A percentile compares a stretch with the other conserved stretches of the same genome.
Conservation (phyloP, 805 yeast genomes). For the Wickerhamomyces strasburgensis region DNA sequence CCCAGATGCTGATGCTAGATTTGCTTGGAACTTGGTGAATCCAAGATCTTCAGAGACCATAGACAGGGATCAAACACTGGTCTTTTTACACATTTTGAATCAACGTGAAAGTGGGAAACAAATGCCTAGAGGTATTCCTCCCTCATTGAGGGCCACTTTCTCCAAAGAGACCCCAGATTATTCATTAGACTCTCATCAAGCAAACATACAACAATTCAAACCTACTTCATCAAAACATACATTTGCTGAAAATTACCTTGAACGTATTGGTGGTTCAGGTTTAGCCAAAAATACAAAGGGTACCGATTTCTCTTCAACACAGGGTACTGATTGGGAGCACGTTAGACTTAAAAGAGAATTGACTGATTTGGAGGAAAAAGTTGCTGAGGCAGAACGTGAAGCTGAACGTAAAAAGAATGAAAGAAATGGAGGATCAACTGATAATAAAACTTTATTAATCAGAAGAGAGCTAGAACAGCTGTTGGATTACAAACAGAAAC, state of each 20-base stretch:
- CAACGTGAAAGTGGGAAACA: conserved; percentile 82
- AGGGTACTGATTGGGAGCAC: conserved; percentile 90
- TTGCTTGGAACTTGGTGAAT: conserved; percentile 93
- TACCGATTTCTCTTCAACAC: conserved; percentile 63
- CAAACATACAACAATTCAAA: conserved; percentile 24
- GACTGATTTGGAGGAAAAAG: conserved; percentile 64
- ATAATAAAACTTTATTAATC: conserved; percentile 29
- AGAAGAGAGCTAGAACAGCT: conserved; percentile 76
- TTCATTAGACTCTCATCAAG: conserved; percentile 53
- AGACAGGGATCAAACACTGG: conserved; percentile 89
- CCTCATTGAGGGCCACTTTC: conserved; percentile 84
- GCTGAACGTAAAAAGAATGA: conserved; percentile 34
- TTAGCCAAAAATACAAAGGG: conserved; percentile 38
- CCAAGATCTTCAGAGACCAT: conserved; percentile 84
- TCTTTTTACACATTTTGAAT: conserved; percentile 83
- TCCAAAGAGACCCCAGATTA: conserved; percentile 79
- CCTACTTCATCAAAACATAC: conserved; percentile 27
- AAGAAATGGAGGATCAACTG: conserved; percentile 22
- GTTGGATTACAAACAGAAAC: conserved; percentile 68
- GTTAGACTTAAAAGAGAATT: conserved; percentile 77
- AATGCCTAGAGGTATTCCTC: conserved; percentile 93
- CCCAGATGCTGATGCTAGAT: conserved; percentile 78
- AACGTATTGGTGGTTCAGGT: conserved; percentile 47
- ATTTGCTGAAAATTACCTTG: conserved; percentile 52
- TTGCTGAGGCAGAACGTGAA: conserved; percentile 50